Percentiles rank a stretch among this genome's conserved stretches.
Conservation (phyloP, 805 yeast species). For the Barnettozyma populi region DNA sequence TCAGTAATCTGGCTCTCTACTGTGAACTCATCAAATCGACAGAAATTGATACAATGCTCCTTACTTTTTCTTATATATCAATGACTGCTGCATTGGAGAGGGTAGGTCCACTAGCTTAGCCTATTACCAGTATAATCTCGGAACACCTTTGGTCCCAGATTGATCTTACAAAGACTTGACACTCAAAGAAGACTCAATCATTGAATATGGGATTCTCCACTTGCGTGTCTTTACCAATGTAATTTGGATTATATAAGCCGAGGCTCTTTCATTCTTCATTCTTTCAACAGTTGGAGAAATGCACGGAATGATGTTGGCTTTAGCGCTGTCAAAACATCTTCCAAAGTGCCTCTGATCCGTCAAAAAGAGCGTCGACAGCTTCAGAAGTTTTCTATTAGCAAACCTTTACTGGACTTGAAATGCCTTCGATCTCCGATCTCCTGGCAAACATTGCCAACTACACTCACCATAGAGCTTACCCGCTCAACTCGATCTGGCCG, state of each 20-base stretch:
- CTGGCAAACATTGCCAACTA: slow-evolving; percentile 17
- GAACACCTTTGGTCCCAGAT: too few relatives aligned
- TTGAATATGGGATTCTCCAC: too few relatives aligned
- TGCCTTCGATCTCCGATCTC: slow-evolving; percentile 10
- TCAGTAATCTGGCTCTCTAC: too few relatives aligned
- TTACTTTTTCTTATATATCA: too few relatives aligned
- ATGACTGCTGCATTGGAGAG: too few relatives aligned
- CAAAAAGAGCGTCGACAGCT: background rate
- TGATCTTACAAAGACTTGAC: too few relatives aligned
- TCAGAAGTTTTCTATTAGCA: background rate
- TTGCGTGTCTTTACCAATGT: too few relatives aligned
- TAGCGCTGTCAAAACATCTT: background rate
- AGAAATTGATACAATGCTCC: too few relatives aligned
- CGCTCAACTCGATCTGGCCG: slow-evolving; percentile 63
- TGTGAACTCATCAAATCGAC: too few relatives aligned
- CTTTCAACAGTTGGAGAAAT: background rate
- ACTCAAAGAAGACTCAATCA: too few relatives aligned
- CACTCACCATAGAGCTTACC: slow-evolving; percentile 15
- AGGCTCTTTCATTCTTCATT: background rate
- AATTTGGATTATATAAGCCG: background rate
- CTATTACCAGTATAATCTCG: too few relatives aligned
- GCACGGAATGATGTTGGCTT: background rate
- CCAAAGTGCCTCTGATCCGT: background rate
- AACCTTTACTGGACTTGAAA: background rate
- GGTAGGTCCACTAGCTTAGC: too few relatives aligned